Evolutionary conservation across 1,284 basidiomycete genomes (phyloP), one percentile per base, ranked within the genome.

Genomic region (Puccinia horiana): DNA sequence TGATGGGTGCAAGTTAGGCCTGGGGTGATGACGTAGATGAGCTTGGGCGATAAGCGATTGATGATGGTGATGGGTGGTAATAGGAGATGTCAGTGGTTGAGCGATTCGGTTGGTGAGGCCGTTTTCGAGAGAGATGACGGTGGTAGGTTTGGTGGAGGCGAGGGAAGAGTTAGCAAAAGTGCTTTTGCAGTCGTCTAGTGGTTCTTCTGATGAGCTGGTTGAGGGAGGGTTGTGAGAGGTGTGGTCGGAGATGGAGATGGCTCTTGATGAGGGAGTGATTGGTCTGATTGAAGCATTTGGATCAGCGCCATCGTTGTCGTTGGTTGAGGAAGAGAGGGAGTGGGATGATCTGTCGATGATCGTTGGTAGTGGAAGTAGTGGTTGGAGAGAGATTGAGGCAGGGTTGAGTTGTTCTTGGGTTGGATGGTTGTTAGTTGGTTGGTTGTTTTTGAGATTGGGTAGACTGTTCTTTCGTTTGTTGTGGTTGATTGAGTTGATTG

Each of bases 131-230:
- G 80, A 82, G 35, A 82, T 63, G 29, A 82, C 73, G 42, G 80
- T 82, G 18, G 80, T 82, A 20, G 80, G 80, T 69, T 82, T 82
- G 44, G 80, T 82, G 20, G 80, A 82, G 40, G 80, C 80, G 11
- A 75, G 32, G 0, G 80, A 82, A 6, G n/a, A 29, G 61, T 81
- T 81, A 35, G 54, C 79, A 35, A 81, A 81, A 0, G 40, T 44
- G 49, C 79, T 81, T 12, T 52, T 69, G 35, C 23, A 5, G 44
- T 81, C 79, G 47, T 81, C 79, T 14, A 40, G 44, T 29, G n/a
- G 42, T 26, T 16, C 47, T 42, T 40, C 79, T 32, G 44, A 32
- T n/a, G 65, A 79, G 42, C 29, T 29, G 23, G 26, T 40, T 23
- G 3, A 8, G 37, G 9, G 16, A 18, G 12, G 20, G n/a, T 14